Evolutionary conservation across 208 protist genomes (phyloP), one percentile per base, ranked within the genome.

Genomic region (Acanthamoeba sp.): DNA sequence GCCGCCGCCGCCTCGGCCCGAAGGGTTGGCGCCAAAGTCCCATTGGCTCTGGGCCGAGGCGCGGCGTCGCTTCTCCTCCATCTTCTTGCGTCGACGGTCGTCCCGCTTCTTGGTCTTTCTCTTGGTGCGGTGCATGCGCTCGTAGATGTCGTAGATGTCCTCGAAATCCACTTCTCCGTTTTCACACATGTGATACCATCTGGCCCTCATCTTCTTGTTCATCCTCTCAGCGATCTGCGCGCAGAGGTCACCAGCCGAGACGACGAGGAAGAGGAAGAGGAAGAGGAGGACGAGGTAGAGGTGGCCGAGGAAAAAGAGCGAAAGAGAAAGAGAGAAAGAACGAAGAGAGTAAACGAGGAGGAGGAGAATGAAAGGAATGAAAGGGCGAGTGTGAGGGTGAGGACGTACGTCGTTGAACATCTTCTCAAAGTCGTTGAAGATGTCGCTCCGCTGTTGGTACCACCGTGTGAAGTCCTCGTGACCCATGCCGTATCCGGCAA

Each of bases 361-460:
- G 27, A 62, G 50, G n/a, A 52, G 34, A 59, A 57, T 6, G n/a
- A 40, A 36, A 90, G 32, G 29, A 42, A 66, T 36, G 3, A 38
- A 18, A 27, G 18, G 64, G n/a, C 10, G n/a, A 38, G 9, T 24
- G n/a, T 12, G 20, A 62, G 22, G 55, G 55, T 20, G 12, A 82
- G 12, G 6, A 59, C 82, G 55, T 69, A 90, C 45, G 1, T 69
- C 55, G 36, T 29, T 32, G 29, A 59, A 66, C 82, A 90, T 59
- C 16, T 32, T 16, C 82, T 66, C 45, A n/a, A 90, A 90, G 50
- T 59, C 82, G 10, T 90, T 24, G 29, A 90, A 69, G 42, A 90
- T 90, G 55, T 66, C 82, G 52, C 52, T 66, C 22, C 82, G n/a
- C 52, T 90, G 52, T 66, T 45, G 55, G 45, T 69, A 90, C 82